phyloP scores from a whole-genome alignment of 129 eudicot species.

The Lactuca sativa region DNA sequence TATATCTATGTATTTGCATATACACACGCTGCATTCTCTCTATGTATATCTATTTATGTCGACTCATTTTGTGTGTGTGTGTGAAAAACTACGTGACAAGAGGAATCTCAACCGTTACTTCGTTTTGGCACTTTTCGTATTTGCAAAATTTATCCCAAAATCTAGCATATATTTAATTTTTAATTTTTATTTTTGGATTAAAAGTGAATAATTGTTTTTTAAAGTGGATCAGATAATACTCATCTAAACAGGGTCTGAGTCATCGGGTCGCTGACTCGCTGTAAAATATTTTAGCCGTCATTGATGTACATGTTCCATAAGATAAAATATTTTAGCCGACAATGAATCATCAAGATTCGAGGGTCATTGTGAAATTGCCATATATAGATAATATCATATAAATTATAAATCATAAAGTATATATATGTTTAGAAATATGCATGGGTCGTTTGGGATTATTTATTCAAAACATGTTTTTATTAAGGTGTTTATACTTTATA shows the following conservation, averaged over 20 bases:
- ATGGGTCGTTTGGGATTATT: not conserved
- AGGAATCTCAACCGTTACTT: slow-evolving; percentile 25
- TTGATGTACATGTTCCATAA: not conserved
- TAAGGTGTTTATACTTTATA: too few species aligned
- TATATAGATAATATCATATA: not conserved
- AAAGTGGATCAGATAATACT: not conserved
- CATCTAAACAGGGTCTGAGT: not conserved
- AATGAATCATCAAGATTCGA: not conserved
- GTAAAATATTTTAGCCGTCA: slow-evolving; percentile 17
- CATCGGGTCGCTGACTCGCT: not conserved
- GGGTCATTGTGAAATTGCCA: not conserved
- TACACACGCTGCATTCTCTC: not conserved
- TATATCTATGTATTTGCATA: not conserved
- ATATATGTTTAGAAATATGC: not conserved
- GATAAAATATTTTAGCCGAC: not conserved
- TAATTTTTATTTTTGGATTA: too few species aligned
- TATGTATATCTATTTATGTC: not conserved
- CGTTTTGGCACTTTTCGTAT: not conserved
- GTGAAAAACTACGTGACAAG: slow-evolving; percentile 8
- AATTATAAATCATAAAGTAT: too few species aligned
- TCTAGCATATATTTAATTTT: too few species aligned
- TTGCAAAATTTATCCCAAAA: not conserved
- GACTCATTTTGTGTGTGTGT: not conserved
- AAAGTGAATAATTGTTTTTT: not conserved
- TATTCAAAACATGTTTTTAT: too few species aligned